A percentile compares a stretch with the other conserved stretches of the same genome.
Conservation (phyloP, 805 yeast genomes). For the Torulaspora microellipsoides region DNA sequence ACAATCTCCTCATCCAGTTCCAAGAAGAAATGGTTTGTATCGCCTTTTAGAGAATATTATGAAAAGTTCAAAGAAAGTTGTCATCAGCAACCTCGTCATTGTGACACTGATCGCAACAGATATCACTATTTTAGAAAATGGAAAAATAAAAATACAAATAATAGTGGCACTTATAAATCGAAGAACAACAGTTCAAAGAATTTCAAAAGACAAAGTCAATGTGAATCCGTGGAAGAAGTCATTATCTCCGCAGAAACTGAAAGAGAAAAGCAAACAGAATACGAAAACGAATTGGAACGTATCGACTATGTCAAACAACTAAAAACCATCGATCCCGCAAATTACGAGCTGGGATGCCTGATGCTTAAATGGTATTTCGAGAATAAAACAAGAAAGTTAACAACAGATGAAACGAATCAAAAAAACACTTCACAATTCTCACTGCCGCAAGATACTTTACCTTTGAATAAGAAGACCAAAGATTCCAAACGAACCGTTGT, state of each 20-base stretch:
- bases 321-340: neutral
- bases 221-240: neutral
- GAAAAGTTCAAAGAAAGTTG: no score
- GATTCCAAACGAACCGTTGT: no score
- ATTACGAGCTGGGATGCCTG: slow-evolving; percentile 5
- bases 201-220: no score
- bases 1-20: no score
- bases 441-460: no score
- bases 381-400: neutral
- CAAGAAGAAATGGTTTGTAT: no score
- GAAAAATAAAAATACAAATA: neutral
- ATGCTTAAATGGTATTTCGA: slow-evolving; percentile 6
- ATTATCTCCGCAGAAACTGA: neutral
- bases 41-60: no score
- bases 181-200: no score
- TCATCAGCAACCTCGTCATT: no score
- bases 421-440: no score
- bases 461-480: no score
- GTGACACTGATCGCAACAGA: neutral
- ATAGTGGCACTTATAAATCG: no score
- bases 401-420: neutral
- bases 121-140: slow-evolving; percentile 1
- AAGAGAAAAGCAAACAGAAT: slow-evolving; percentile 2
- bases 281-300: slow-evolving; percentile 1
- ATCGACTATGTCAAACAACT: neutral